Evolutionary conservation across 2,329 filamentous ascomycete genomes (phyloP).

Genomic region (Talaromyces sp.): DNA sequence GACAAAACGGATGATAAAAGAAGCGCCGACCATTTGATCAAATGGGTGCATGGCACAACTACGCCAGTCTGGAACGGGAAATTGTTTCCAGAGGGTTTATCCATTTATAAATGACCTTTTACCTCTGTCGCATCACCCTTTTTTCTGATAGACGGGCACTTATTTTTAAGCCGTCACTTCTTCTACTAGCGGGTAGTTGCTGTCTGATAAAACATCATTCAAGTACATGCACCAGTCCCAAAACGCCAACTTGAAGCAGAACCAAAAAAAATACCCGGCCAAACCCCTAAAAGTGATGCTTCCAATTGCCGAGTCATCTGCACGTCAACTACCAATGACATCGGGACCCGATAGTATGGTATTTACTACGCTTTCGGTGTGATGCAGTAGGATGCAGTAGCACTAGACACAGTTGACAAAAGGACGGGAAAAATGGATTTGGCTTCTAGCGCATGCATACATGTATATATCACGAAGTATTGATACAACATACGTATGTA

Average conservation of each 20-base stretch:
- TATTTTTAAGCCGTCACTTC: neutral
- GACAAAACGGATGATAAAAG: neutral
- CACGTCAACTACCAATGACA: conserved; percentile 8
- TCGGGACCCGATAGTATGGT: neutral
- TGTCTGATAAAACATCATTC: neutral
- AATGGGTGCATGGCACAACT: neutral
- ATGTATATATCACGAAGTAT: no score
- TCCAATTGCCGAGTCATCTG: conserved; percentile 8
- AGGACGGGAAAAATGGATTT: neutral
- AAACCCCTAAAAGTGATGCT: conserved; percentile 10
- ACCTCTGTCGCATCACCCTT: no score
- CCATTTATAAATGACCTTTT: neutral
- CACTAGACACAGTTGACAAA: neutral
- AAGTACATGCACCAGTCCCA: neutral
- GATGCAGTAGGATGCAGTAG: neutral
- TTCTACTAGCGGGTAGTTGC: neutral
- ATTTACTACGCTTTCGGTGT: neutral
- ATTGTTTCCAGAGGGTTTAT: neutral
- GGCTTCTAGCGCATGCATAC: neutral
- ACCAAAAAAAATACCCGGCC: neutral
- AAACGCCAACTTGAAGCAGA: neutral
- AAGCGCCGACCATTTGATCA: neutral
- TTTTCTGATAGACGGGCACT: neutral
- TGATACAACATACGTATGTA: no score
- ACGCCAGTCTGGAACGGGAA: neutral